Base-by-base conservation (phyloP, 202 grass and related monocot genomes). In the Musa balbisiana region DNA sequence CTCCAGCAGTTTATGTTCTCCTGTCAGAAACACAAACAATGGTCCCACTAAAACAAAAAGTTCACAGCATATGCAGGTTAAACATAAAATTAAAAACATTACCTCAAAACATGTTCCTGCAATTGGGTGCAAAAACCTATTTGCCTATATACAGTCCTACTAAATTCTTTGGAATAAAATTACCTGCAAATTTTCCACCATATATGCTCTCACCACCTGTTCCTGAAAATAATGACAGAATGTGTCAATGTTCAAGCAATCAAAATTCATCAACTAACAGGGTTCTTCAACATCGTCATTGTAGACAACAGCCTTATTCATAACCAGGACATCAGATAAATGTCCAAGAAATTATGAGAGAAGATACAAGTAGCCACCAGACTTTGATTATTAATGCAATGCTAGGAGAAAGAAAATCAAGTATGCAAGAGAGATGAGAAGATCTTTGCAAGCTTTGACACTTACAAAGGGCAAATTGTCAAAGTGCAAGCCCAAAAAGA, bases 161-260 rank as follows among this genome's bases (percentile, higher is more conserved):
- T 11, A 70, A 9, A 27, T 29, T 43, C 10, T 11, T 33, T 55
- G 22, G 25, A 83, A 84, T 77, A 60, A 51, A 85, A 78, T 82
- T 89, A 99, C 95, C 95, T 92, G 80, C 73, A 86, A 90, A 94
- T 73, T 85, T 93, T 72, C 89, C 91, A 10, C 82, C 87, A 67
- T 94, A 95, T 76, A 92, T 95, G 73, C 85, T 92, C 86, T 99
- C 95, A 77, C 91, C 95, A 71, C 89, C 85, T 74, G 89, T 87
- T 66, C 95, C 95, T 99, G 80, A 68, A 92, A 49, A 73, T 60
- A 59, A 73, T 4, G 43, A 20, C 20, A 62, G 43, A 50, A 10
- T 72, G 22, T 53, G 11, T 19, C 62, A 29, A 71, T 29, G 1
- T 64, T 51, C 9, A 64, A 49, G 9, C 17, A 54, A 54, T 24